phyloP scores from a whole-genome alignment of 768 basidiomycete genomes.

The Megacollybia marginata region DNA sequence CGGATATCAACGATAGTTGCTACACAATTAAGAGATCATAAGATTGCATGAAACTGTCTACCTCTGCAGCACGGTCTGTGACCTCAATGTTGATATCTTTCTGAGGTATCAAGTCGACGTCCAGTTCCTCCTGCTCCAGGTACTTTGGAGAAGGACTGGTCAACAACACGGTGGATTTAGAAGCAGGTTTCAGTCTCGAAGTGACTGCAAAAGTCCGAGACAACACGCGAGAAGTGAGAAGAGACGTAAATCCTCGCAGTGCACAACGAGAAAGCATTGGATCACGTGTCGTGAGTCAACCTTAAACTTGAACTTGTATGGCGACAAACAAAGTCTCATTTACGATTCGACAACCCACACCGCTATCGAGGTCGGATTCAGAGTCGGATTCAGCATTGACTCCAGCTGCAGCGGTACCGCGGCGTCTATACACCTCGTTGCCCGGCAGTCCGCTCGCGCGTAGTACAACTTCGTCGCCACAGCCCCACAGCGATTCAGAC shows the following conservation, averaged over 20 bases:
- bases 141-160: conserved; percentile 44
- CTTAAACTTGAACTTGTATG: conserved; percentile 1
- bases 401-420: conserved; percentile 56
- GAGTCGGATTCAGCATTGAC: conserved; percentile 47
- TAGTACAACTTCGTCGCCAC: conserved; percentile 41
- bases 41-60: conserved; percentile 18
- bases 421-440: conserved; percentile 40
- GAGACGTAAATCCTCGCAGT: conserved; percentile 9
- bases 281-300: no score
- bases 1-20: conserved; percentile 73
- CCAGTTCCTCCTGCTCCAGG: conserved; percentile 54
- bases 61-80: conserved; percentile 74
- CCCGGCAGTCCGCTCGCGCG: conserved; percentile 52
- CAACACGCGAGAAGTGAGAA: conserved; percentile 17
- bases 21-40: conserved; percentile 20
- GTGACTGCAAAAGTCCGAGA: conserved; percentile 17
- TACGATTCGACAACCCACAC: conserved; percentile 75
- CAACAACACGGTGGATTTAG: conserved; percentile 41
- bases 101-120: conserved; percentile 48
- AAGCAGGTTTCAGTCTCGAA: conserved; percentile 15
- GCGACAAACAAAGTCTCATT: conserved; percentile 61
- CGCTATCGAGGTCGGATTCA: conserved; percentile 55
- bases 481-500: conserved; percentile 24
- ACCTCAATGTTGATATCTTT: conserved; percentile 50
- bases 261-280: not conserved